These are phyloP conservation scores for Apiotrichum gamsii DNA, from an alignment of 1,284 basidiomycete species.

Conservation along the genomic window DNA sequence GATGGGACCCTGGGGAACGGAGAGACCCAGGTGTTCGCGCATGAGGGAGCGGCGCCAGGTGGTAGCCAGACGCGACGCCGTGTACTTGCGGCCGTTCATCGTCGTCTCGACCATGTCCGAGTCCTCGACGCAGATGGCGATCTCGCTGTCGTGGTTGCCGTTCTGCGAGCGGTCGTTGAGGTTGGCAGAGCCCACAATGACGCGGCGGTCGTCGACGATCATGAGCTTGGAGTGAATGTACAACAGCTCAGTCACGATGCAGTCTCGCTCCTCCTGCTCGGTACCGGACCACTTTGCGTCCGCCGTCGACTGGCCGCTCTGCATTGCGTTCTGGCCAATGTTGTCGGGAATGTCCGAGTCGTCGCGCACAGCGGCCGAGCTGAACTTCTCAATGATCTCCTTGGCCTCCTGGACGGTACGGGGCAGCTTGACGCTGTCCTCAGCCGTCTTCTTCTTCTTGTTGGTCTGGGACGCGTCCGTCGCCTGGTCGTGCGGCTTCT, in stretches of 20 bases:
- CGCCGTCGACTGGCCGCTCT: constrained; percentile 55
- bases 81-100: constrained; percentile 67
- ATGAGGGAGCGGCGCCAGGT: constrained; percentile 41
- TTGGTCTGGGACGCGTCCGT: constrained; percentile 55
- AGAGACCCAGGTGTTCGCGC: constrained; percentile 75
- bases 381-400: constrained; percentile 60
- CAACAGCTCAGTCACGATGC: constrained; percentile 61
- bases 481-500: constrained; percentile 51
- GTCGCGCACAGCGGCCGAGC: constrained; percentile 53
- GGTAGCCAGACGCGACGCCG: constrained; percentile 38
- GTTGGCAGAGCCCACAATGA: constrained; percentile 58
- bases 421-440: constrained; percentile 52
- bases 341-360: constrained; percentile 25
- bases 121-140: constrained; percentile 80
- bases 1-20: constrained; percentile 44
- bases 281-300: constrained; percentile 77
- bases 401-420: constrained; percentile 59
- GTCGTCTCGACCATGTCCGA: constrained; percentile 64
- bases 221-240: constrained; percentile 57
- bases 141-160: constrained; percentile 90
- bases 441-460: constrained; percentile 41
- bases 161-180: constrained; percentile 57
- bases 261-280: constrained; percentile 70
- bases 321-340: constrained; percentile 66
- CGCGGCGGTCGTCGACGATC: constrained; percentile 84